A percentile compares a stretch with the other conserved stretches of the same genome.
Evolutionary conservation across 257 asterid genomes (phyloP).

Genomic region (Solanum clarkiae): DNA sequence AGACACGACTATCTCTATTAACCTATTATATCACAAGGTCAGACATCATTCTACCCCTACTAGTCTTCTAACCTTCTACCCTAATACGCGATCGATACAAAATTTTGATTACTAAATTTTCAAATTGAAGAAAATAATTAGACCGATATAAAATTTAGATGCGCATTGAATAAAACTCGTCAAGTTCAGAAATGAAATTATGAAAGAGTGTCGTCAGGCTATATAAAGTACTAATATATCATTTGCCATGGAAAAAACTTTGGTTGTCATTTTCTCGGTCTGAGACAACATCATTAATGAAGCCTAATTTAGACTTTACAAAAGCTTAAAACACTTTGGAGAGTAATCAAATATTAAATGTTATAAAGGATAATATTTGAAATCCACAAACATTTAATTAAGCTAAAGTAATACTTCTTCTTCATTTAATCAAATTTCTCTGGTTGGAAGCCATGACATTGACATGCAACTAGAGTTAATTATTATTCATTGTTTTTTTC

Average conservation of each 20-base stretch:
- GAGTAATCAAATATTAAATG: not conserved
- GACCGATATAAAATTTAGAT: no score
- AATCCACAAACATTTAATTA: not conserved
- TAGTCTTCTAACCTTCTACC: no score
- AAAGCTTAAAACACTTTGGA: not conserved
- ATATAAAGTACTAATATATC: not conserved
- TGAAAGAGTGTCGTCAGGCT: not conserved
- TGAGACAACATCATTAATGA: not conserved
- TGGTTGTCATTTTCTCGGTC: not conserved
- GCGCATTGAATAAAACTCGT: no score
- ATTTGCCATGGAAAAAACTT: not conserved
- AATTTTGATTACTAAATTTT: no score
- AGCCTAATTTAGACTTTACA: not conserved
- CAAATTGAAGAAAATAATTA: no score
- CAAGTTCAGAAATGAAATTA: not conserved
- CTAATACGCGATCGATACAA: no score
- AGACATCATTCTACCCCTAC: no score
- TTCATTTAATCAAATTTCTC: not conserved
- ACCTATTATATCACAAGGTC: no score
- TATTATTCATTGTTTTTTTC: not conserved
- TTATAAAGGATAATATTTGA: not conserved
- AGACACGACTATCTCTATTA: no score
- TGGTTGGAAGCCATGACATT: not conserved
- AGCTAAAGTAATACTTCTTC: not conserved
- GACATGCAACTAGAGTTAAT: not conserved